Evolutionary conservation across 768 basidiomycete genomes (phyloP).

Genomic region (Lentinula detonsa): DNA sequence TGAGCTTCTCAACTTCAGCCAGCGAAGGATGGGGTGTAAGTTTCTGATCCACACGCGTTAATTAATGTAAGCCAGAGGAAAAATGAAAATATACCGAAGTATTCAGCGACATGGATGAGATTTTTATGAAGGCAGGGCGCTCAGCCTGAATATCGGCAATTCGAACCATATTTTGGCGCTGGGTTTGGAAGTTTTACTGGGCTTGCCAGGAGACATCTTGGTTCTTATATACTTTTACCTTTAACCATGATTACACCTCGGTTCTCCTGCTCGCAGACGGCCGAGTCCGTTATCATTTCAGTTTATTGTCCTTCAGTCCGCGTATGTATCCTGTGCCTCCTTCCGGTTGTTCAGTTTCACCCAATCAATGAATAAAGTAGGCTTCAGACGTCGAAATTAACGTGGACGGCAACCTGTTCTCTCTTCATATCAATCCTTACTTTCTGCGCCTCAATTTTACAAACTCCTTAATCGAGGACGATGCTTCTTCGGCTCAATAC

Average conservation of each 20-base stretch:
- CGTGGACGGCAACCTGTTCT: conserved; percentile 64
- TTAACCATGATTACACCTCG: conserved; percentile 66
- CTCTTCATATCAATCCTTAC: conserved; percentile 78
- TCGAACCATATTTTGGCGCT: not conserved
- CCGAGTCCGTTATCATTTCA: conserved; percentile 45
- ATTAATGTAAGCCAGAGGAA: not conserved
- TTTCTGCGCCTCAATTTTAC: conserved; percentile 78
- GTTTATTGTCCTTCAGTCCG: conserved; percentile 71
- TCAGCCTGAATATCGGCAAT: not conserved
- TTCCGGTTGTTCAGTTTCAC: not conserved
- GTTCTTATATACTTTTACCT: conserved; percentile 1
- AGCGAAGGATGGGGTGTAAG: conserved; percentile 67
- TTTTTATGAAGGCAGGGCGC: not conserved
- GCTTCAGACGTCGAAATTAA: conserved; percentile 78
- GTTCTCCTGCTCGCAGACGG: conserved; percentile 65
- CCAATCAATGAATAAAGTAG: conserved; percentile 35
- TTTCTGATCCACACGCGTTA: conserved; percentile 34
- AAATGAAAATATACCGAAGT: conserved; percentile 32
- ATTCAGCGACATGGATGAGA: conserved; percentile 32
- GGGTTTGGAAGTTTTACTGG: not conserved
- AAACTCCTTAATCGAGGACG: conserved; percentile 59
- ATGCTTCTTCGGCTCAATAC: conserved; percentile 64
- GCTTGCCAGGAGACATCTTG: not conserved
- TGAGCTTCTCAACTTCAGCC: conserved; percentile 67
- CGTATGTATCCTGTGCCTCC: conserved; percentile 29